These are phyloP conservation scores for Colletotrichum chlorophyti DNA, from an alignment of 2,329 filamentous ascomycete species.

Conservation along the genomic window DNA sequence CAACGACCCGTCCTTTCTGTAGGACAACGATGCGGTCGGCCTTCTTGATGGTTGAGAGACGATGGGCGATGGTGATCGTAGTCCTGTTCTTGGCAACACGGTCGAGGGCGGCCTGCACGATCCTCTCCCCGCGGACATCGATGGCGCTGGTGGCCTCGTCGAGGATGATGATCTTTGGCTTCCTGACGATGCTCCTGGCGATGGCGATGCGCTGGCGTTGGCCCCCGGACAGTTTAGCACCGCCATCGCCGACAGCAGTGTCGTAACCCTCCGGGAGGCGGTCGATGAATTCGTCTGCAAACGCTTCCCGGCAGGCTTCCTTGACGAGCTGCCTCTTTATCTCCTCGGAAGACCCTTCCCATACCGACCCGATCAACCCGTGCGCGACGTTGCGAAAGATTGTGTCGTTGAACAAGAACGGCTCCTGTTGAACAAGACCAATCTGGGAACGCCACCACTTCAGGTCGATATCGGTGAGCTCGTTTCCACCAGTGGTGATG, in stretches of 20 bases:
- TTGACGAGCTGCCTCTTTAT: conserved; percentile 65
- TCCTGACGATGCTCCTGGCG: conserved; percentile 75
- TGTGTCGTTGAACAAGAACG: conserved; percentile 71
- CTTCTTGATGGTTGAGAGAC: conserved; percentile 76
- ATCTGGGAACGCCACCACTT: conserved; percentile 70
- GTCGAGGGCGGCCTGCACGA: conserved; percentile 71
- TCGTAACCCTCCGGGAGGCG: conserved; percentile 73
- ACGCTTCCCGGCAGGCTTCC: conserved; percentile 70
- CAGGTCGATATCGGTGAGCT: conserved; percentile 64
- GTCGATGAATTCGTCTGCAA: conserved; percentile 73
- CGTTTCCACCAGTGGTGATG: conserved; percentile 59
- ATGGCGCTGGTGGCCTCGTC: conserved; percentile 79
- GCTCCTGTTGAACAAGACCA: conserved; percentile 72
- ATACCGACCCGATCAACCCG: conserved; percentile 60
- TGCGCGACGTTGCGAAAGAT: conserved; percentile 69
- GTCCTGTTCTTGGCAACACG: conserved; percentile 68
- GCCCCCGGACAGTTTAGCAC: conserved; percentile 77
- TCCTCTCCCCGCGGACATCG: conserved; percentile 59
- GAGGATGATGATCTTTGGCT: conserved; percentile 74
- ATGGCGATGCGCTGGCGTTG: conserved; percentile 84
- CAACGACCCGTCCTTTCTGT: conserved; percentile 72
- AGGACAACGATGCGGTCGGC: conserved; percentile 83
- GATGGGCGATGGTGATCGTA: conserved; percentile 77
- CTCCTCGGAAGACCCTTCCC: conserved; percentile 59
- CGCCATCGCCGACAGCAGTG: conserved; percentile 63